Conservation (phyloP, 768 basidiomycete species). For the Tylopilus balloui region DNA sequence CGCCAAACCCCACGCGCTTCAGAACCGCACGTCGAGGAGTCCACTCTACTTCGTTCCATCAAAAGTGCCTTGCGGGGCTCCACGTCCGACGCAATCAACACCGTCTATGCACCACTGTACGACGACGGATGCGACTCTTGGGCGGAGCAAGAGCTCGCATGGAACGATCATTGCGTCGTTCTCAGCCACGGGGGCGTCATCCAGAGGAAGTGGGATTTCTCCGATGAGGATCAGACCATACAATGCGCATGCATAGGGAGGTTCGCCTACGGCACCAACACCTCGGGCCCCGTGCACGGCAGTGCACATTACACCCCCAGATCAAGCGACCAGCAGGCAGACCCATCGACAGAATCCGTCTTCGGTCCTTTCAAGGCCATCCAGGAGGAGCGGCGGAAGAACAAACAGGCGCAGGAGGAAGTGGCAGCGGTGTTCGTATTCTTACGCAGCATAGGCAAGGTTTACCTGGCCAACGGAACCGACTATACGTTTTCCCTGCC, state of each 20-base stretch:
- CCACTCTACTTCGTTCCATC: conserved; percentile 52
- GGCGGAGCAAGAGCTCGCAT: conserved; percentile 63
- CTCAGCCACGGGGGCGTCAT: conserved; percentile 66
- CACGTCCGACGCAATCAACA: conserved; percentile 38
- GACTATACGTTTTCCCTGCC: conserved; percentile 79
- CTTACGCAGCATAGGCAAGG: conserved; percentile 66
- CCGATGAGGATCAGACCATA: conserved; percentile 64
- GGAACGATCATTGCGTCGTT: conserved; percentile 62
- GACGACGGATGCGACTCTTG: conserved; percentile 36
- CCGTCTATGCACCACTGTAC: conserved; percentile 42
- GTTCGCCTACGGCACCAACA: conserved; percentile 49
- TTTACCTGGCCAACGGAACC: conserved; percentile 64
- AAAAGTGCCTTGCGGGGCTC: conserved; percentile 56
- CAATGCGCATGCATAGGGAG: conserved; percentile 79
- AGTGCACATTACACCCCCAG: conserved; percentile 30
- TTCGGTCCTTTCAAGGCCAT: conserved; percentile 44
- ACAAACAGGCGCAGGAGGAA: conserved; percentile 34
- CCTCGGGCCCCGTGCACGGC: conserved; percentile 22
- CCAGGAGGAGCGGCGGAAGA: conserved; percentile 37
- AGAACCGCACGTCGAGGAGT: conserved; percentile 20
- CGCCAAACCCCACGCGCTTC: conserved; percentile 19
- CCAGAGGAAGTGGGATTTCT: conserved; percentile 68
- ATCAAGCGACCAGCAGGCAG: conserved; percentile 13
- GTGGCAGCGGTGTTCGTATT: conserved; percentile 72
- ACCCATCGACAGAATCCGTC: conserved; percentile 20